Percentiles rank a stretch among this genome's conserved stretches.
phyloP scores from a whole-genome alignment of 2,329 filamentous ascomycete genomes.

The Akanthomyces muscarius region DNA sequence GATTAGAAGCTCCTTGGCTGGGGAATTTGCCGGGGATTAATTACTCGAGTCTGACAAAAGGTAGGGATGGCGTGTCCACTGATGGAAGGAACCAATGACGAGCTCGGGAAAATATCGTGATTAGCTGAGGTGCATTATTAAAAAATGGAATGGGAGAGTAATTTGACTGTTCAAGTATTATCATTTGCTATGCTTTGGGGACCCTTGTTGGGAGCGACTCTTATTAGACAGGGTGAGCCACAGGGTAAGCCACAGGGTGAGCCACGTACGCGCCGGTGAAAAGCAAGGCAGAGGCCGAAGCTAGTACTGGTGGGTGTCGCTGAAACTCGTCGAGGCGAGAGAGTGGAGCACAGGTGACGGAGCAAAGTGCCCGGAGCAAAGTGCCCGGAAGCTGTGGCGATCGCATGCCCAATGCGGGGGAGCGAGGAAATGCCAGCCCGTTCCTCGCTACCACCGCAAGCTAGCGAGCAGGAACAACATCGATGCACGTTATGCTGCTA shows the following conservation, averaged over 20 bases:
- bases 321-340: too few relatives aligned
- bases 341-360: background rate
- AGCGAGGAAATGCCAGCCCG: background rate
- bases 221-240: too few relatives aligned
- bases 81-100: background rate
- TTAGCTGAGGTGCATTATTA: too few relatives aligned
- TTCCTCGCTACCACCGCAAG: background rate
- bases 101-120: background rate
- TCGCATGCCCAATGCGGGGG: conserved; percentile 5
- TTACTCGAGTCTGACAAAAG: background rate
- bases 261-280: too few relatives aligned
- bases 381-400: conserved; percentile 1
- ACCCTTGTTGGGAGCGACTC: too few relatives aligned
- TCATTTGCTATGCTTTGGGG: too few relatives aligned
- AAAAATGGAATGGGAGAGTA: background rate
- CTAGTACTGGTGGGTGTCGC: background rate
- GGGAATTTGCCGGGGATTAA: background rate
- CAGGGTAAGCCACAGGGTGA: too few relatives aligned
- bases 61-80: background rate
- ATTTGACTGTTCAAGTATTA: background rate
- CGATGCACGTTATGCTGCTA: too few relatives aligned
- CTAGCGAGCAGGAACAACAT: too few relatives aligned
- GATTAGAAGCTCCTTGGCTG: background rate
- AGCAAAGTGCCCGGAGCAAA: background rate
- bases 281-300: too few relatives aligned